phyloP scores from a whole-genome alignment of 495 filamentous ascomycete species.

The Sabuloglossum arenarium region DNA sequence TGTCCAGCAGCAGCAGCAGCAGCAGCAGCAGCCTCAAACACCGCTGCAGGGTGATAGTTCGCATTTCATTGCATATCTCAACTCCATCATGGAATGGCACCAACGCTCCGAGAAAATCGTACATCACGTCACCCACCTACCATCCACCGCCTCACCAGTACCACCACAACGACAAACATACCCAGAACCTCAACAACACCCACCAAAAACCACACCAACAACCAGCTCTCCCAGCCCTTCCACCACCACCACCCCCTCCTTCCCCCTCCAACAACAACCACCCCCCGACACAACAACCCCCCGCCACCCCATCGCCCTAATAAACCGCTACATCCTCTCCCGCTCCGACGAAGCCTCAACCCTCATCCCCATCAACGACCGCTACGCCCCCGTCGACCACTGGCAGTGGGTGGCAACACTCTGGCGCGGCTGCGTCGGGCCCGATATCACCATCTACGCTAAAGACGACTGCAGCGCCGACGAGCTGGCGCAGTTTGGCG shows the following conservation, averaged over 20 bases:
- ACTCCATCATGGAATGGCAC: conserved; percentile 55
- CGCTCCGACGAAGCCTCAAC: conserved; percentile 53
- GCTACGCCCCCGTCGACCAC: conserved; percentile 67
- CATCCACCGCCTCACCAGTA: background rate
- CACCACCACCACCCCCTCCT: no score
- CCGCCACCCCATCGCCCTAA: conserved; percentile 59
- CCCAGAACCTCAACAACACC: background rate
- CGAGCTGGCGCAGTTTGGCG: background rate
- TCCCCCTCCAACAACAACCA: background rate
- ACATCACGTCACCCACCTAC: conserved; percentile 30
- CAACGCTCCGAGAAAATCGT: conserved; percentile 42
- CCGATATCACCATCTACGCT: conserved; percentile 69
- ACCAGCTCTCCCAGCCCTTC: no score
- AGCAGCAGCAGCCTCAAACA: background rate
- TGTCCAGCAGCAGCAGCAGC: no score
- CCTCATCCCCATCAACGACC: conserved; percentile 49
- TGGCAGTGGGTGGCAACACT: conserved; percentile 97
- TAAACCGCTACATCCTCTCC: conserved; percentile 59
- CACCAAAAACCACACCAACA: background rate
- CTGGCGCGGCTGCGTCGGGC: conserved; percentile 71
- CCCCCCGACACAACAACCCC: conserved; percentile 8
- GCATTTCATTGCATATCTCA: conserved; percentile 40
- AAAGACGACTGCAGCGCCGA: conserved; percentile 8
- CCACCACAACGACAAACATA: background rate
- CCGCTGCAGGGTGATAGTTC: background rate